These are phyloP conservation scores for Coprinopsis strossmayeri DNA, from an alignment of 768 basidiomycete genomes.

Conservation along the genomic window DNA sequence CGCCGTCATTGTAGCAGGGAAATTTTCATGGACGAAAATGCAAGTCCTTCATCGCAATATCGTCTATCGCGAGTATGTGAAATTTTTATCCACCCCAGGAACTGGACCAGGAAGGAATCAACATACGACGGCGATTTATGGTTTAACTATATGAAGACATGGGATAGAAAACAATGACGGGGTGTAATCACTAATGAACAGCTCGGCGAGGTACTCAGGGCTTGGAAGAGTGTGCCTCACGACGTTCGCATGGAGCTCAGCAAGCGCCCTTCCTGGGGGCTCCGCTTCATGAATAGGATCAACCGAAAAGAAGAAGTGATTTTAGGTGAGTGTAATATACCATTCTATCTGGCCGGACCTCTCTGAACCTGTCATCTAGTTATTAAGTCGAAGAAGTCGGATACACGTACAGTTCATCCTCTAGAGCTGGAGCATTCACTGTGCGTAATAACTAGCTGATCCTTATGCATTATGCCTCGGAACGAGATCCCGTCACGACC, in stretches of 20 bases:
- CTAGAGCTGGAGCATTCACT: too few species aligned
- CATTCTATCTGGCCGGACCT: too few species aligned
- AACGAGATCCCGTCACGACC: too few species aligned
- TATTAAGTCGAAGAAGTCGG: too few species aligned
- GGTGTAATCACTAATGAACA: slow-evolving; percentile 19
- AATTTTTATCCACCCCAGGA: slow-evolving; percentile 20
- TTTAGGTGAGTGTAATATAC: too few species aligned
- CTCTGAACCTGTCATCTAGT: too few species aligned
- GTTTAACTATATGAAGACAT: slow-evolving; percentile 22
- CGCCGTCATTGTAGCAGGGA: slow-evolving; percentile 8
- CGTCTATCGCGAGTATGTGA: slow-evolving; percentile 10
- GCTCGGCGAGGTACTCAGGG: slow-evolving; percentile 14
- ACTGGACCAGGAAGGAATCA: slow-evolving; percentile 11
- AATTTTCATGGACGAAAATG: slow-evolving; percentile 9
- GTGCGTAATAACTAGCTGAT: too few species aligned
- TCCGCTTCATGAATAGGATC: neutral
- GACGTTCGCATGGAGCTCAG: slow-evolving; percentile 2
- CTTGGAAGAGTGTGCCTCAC: slow-evolving; percentile 9
- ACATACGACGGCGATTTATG: slow-evolving; percentile 16
- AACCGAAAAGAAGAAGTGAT: too few species aligned
- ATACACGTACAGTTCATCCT: too few species aligned
- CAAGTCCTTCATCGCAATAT: slow-evolving; percentile 10
- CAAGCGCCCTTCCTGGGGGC: neutral
- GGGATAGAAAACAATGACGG: slow-evolving; percentile 20
- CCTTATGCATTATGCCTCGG: too few species aligned